A percentile compares a stretch with the other conserved stretches of the same genome.
These are phyloP conservation scores for Mercurialis annua DNA, from an alignment of 345 rosid genomes.

Conservation along the genomic window DNA sequence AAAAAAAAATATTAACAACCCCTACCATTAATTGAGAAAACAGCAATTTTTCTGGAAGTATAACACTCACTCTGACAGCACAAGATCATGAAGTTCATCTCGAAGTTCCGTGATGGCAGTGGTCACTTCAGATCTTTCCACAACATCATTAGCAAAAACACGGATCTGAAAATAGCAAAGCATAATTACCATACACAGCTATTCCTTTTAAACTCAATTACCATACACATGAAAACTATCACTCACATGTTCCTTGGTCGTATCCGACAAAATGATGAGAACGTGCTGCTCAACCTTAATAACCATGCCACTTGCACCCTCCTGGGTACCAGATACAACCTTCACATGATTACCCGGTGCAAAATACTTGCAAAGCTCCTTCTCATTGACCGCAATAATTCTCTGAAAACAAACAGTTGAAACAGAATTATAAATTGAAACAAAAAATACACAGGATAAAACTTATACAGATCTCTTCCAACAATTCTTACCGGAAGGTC, in stretches of 20 bases:
- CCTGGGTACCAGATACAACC: slow-evolving; percentile 88
- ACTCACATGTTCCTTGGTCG: slow-evolving; percentile 93
- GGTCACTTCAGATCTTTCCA: slow-evolving; percentile 94
- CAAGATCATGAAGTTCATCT: slow-evolving; percentile 95
- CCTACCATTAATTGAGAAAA: slow-evolving; percentile 3
- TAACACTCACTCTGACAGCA: slow-evolving; percentile 75
- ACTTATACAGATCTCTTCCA: slow-evolving; percentile 8
- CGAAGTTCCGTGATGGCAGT: slow-evolving; percentile 84
- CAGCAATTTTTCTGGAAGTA: slow-evolving; percentile 2
- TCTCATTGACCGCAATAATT: slow-evolving; percentile 80
- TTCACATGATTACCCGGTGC: slow-evolving; percentile 98
- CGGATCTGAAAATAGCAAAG: slow-evolving; percentile 52
- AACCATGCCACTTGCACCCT: slow-evolving; percentile 97
- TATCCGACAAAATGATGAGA: slow-evolving; percentile 80
- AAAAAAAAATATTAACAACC: slow-evolving; percentile 16
- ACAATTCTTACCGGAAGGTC: slow-evolving; percentile 78
- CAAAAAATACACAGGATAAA: neutral
- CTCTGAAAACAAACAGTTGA: slow-evolving; percentile 39
- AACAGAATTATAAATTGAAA: slow-evolving; percentile 13
- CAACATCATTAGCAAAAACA: slow-evolving; percentile 93
- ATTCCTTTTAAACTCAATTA: neutral
- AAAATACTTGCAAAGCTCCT: slow-evolving; percentile 88
- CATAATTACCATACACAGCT: too few relatives aligned
- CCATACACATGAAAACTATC: neutral
- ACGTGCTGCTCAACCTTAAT: slow-evolving; percentile 95